A percentile compares a stretch with the other conserved stretches of the same genome.
phyloP scores from a whole-genome alignment of 768 basidiomycete species.

The Grammothele lineata region DNA sequence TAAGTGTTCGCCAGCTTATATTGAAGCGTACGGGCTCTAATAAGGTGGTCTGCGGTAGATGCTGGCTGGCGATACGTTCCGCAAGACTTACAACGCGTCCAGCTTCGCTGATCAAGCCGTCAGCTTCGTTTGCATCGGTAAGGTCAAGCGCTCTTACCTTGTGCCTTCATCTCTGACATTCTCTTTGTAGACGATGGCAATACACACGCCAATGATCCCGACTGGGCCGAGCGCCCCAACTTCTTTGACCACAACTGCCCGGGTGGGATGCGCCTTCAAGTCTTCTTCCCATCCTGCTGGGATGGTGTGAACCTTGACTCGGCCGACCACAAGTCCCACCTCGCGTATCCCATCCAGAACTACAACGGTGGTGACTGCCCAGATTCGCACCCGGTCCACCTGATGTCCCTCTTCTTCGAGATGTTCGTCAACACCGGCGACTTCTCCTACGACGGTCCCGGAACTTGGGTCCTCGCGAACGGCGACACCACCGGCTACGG shows the following conservation, averaged over 20 bases:
- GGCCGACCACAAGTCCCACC: slow-evolving; percentile 35
- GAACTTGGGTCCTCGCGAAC: slow-evolving; percentile 19
- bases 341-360: slow-evolving; percentile 29
- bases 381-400: slow-evolving; percentile 20
- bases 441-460: slow-evolving; percentile 16
- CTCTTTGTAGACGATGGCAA: slow-evolving; percentile 16
- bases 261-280: slow-evolving; percentile 22
- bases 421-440: slow-evolving; percentile 16
- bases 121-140: slow-evolving; percentile 27
- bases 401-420: slow-evolving; percentile 24
- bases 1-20: neutral
- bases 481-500: slow-evolving; percentile 21
- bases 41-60: slow-evolving; percentile 8
- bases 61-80: slow-evolving; percentile 26
- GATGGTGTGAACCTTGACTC: slow-evolving; percentile 36
- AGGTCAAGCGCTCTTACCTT: neutral
- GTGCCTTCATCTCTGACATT: neutral
- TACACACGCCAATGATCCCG: slow-evolving; percentile 16
- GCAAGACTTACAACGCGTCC: slow-evolving; percentile 27
- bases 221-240: slow-evolving; percentile 19
- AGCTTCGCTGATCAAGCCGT: slow-evolving; percentile 28
- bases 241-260: slow-evolving; percentile 18
- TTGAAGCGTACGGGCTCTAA: neutral
- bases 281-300: slow-evolving; percentile 35
- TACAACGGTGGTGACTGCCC: slow-evolving; percentile 23